Conservation (phyloP, 2,329 filamentous ascomycete species). For the Teratosphaeria epicoccoides region DNA sequence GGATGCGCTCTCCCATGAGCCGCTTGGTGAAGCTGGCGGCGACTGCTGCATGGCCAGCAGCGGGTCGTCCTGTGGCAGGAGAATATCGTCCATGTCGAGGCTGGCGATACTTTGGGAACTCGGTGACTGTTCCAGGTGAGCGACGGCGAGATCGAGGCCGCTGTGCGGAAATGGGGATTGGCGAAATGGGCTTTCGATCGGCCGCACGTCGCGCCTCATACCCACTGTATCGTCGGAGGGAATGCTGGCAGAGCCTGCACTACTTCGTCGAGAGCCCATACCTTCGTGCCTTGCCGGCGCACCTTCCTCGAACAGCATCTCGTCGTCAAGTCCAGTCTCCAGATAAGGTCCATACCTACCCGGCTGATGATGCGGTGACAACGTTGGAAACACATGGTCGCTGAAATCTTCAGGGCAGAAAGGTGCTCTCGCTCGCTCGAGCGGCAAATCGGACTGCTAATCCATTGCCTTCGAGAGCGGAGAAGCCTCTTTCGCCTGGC, state of each 20-base stretch:
- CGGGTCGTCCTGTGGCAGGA: slow-evolving; percentile 35
- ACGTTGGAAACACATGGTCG: slow-evolving; percentile 3
- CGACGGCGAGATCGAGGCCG: slow-evolving; percentile 5
- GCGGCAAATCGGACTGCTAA: slow-evolving; percentile 8
- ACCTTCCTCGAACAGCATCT: neutral
- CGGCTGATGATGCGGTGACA: slow-evolving; percentile 38
- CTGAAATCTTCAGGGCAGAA: slow-evolving; percentile 3
- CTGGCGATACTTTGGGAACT: slow-evolving; percentile 17
- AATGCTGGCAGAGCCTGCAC: neutral
- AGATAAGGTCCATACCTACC: slow-evolving; percentile 36
- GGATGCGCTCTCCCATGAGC: slow-evolving; percentile 21
- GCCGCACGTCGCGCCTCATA: slow-evolving; percentile 5
- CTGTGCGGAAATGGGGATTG: slow-evolving; percentile 11
- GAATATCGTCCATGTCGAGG: slow-evolving; percentile 27
- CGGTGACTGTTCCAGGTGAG: slow-evolving; percentile 8
- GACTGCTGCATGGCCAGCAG: slow-evolving; percentile 29
- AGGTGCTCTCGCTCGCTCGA: slow-evolving; percentile 5
- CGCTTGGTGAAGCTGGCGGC: slow-evolving; percentile 12
- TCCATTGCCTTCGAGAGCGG: slow-evolving; percentile 11
- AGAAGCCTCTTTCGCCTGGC: slow-evolving; percentile 12
- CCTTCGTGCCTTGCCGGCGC: neutral
- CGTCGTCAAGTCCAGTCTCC: slow-evolving; percentile 10
- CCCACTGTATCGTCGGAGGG: slow-evolving; percentile 2
- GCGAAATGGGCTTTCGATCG: slow-evolving; percentile 19
- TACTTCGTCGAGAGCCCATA: neutral